These are phyloP conservation scores for Ganoderma resinaceum DNA, from an alignment of 1,284 basidiomycete genomes.

Conservation along the genomic window DNA sequence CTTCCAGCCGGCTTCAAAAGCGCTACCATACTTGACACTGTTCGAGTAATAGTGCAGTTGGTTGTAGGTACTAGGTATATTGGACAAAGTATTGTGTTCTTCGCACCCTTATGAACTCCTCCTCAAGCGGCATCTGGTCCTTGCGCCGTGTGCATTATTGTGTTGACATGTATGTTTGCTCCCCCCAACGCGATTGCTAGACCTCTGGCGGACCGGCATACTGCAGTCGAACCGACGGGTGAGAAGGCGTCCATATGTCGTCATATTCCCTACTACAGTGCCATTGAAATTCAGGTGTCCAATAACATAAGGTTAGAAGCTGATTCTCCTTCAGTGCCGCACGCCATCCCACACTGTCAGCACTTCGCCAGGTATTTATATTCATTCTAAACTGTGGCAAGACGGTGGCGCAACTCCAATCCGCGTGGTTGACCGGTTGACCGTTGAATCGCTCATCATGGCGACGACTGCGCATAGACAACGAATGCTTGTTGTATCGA, in stretches of 20 bases:
- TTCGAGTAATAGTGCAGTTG: background rate
- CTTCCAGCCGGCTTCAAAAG: background rate
- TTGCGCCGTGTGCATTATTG: background rate
- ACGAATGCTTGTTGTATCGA: background rate
- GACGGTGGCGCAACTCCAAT: background rate
- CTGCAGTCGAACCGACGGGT: background rate
- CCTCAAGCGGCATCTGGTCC: background rate
- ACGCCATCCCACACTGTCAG: background rate
- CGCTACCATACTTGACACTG: background rate
- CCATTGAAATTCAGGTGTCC: background rate
- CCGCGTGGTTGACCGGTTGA: background rate
- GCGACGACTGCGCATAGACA: constrained; percentile 2
- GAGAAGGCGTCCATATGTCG: background rate
- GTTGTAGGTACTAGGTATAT: background rate
- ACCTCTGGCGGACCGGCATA: background rate
- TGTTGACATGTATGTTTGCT: background rate
- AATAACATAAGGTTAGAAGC: background rate
- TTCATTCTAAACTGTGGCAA: background rate
- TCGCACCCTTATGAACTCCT: no score
- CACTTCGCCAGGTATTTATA: background rate
- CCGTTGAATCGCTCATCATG: constrained; percentile 1
- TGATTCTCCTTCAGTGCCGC: background rate
- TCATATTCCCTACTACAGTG: background rate
- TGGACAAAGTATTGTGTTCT: no score
- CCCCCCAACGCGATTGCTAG: background rate